Base-by-base conservation (phyloP, 345 rosid genomes). In the Aurinia saxatilis region DNA sequence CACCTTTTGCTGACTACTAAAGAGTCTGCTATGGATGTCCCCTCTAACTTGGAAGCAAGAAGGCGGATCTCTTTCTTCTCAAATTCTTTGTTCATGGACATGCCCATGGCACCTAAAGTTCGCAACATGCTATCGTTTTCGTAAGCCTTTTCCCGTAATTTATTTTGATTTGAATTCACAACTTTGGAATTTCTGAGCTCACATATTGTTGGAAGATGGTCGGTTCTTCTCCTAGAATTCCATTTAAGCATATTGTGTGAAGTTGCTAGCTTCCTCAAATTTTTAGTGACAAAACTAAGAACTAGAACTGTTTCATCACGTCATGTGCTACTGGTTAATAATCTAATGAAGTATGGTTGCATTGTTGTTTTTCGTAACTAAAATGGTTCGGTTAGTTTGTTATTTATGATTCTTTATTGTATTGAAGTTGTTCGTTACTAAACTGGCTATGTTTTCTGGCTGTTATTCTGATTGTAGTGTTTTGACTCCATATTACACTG, bases 21-120 rank as follows among this genome's bases (percentile, higher is more conserved):
- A 82, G 99, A 95, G 74, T 95, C 99, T 37, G 98, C 98, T 13
- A 95, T 90, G 99, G 99, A 95, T 79, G 99, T 95, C 12, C 99
- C 99, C 41, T 84, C 99, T 50, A 95, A 95, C 81, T 70, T 95
- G 52, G 99, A 95, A 79, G 99, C 99, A 47, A 77, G 96, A 80
- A 88, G 99, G 74, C 84, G 98, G 30, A 90, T 95, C 14, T 88
- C 99, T 70, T 95, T 86, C 83, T 95, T 95, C 78, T 90, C 99
- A 39, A 95, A 95, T 81, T 95, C 98, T 4, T 79, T 95, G 76
- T 95, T 90, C 72, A 95, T 95, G 99, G 93, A 81, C 41, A 95
- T 95, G 99, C 99, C 99, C 47, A 7, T 31, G 23, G 95, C 99
- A 10, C 99, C 99, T 50, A 88, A 88, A 90, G 99, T 95, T 72